These are phyloP conservation scores for Pilobolus umbonatus DNA, from an alignment of 192 early-diverging fungal species.

Conservation along the genomic window DNA sequence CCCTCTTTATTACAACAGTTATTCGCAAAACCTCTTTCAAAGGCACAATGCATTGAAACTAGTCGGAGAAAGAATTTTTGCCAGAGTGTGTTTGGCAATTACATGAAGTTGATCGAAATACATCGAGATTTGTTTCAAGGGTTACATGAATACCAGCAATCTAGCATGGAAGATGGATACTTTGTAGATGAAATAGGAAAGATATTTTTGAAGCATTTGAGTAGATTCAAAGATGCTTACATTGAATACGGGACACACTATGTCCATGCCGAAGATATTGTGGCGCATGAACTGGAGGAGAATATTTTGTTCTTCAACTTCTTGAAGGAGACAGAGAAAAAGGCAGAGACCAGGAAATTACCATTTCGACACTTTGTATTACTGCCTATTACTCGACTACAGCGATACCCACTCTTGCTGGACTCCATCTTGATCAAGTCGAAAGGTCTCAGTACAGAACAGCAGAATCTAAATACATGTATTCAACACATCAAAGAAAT, in stretches of 20 bases:
- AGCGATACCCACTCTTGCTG: conserved; percentile 81
- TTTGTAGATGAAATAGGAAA: conserved; percentile 82
- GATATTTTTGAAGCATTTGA: conserved; percentile 61
- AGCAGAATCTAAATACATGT: conserved; percentile 42
- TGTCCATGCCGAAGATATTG: conserved; percentile 63
- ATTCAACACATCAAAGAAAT: conserved; percentile 3
- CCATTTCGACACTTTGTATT: conserved; percentile 47
- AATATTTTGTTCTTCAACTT: conserved; percentile 70
- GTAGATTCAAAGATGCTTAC: conserved; percentile 62
- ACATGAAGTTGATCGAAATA: conserved; percentile 51
- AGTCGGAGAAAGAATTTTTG: conserved; percentile 43
- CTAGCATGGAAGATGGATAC: conserved; percentile 11
- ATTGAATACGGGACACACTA: conserved; percentile 79
- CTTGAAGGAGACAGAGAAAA: conserved; percentile 58
- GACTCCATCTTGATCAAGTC: conserved; percentile 78
- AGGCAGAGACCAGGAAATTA: conserved; percentile 27
- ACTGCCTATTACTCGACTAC: conserved; percentile 81
- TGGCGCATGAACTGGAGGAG: conserved; percentile 62
- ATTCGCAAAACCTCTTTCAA: conserved; percentile 27
- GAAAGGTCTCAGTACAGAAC: conserved; percentile 73
- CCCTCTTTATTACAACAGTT: background rate
- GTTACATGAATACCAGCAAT: conserved; percentile 49
- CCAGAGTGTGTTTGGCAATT: conserved; percentile 67
- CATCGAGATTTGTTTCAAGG: conserved; percentile 54
- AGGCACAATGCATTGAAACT: conserved; percentile 22